Evolutionary conservation across 768 basidiomycete species (phyloP).

Genomic region (Russula vinacea): DNA sequence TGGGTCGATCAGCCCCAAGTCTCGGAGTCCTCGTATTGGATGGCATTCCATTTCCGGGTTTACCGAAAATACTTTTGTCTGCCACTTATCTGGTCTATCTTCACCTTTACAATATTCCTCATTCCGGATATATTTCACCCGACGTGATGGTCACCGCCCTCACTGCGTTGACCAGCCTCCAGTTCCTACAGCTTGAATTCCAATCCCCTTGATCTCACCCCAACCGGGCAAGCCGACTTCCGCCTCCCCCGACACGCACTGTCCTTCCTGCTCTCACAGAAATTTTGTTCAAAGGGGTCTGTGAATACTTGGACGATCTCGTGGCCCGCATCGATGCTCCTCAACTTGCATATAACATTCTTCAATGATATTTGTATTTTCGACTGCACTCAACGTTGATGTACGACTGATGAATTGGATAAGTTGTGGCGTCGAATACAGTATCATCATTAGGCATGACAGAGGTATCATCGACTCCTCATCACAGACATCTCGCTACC

Average conservation of each 20-base stretch:
- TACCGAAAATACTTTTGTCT: background rate
- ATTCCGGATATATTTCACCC: background rate
- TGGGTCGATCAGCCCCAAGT: background rate
- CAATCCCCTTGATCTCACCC: background rate
- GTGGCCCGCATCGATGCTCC: background rate
- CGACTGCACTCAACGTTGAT: background rate
- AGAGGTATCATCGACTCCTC: background rate
- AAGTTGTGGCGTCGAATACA: too few relatives aligned
- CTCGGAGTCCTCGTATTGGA: background rate
- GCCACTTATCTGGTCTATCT: background rate
- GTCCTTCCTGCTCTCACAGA: background rate
- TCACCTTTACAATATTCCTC: background rate
- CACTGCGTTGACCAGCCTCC: background rate
- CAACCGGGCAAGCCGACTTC: background rate
- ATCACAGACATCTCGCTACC: background rate
- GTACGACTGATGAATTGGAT: too few relatives aligned
- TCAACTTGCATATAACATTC: background rate
- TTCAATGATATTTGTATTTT: background rate
- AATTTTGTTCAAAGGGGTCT: background rate
- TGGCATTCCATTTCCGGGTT: background rate
- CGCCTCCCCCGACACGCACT: background rate
- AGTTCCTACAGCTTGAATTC: background rate
- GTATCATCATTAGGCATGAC: accelerated
- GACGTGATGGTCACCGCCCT: background rate
- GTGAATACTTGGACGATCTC: background rate